Base-by-base conservation (phyloP, 805 yeast genomes). In the Yarrowia bubula region DNA sequence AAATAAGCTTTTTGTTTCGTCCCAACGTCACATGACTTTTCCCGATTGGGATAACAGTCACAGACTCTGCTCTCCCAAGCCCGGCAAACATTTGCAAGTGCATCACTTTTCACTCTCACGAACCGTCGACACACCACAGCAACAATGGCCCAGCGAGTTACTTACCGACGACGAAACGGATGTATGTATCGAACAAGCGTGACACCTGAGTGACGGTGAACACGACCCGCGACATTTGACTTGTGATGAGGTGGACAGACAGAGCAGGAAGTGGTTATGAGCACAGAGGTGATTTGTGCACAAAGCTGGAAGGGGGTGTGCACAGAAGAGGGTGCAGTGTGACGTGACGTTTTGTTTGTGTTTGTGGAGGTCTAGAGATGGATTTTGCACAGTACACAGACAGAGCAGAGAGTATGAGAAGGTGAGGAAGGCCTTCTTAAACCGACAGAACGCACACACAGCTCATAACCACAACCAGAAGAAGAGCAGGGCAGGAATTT, bases 81-180 rank as follows among this genome's bases (percentile, higher is more conserved):
- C 55, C 55, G 37, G 39, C 42, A 47, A 63, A 35, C 47, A 46
- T 66, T 37, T 58, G 50, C 61, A 41, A 31, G 43, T 44, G 17
- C 35, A 31, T 58, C 37, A 48, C 46, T 44, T 39, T 57, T 53
- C 48, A 65, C 51, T 44, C 37, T 48, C 64, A 43, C 42, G 39
- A 44, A 37, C 42, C 55, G 44, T 53, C 17, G 70, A 67, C 66
- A 44, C 57, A 62, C 67, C 65, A 37, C 67, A 65, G 38, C 68
- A 79, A 84, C 78, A 84, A 95, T 95, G 99, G 99, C 97, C 82
- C 96, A 92, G 85, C 93, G 99, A 88, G 96, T 92, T 83, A 92
- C 98, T 75, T 92, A 86, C 90, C 91, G 98, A 89, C 91, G 96
- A 87, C 90, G 96, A 88, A 92, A 92, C 83, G 97, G 98, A 84